These are phyloP conservation scores for Chlorella sp. DNA, from an alignment of 139 green algal species.

Conservation along the genomic window DNA sequence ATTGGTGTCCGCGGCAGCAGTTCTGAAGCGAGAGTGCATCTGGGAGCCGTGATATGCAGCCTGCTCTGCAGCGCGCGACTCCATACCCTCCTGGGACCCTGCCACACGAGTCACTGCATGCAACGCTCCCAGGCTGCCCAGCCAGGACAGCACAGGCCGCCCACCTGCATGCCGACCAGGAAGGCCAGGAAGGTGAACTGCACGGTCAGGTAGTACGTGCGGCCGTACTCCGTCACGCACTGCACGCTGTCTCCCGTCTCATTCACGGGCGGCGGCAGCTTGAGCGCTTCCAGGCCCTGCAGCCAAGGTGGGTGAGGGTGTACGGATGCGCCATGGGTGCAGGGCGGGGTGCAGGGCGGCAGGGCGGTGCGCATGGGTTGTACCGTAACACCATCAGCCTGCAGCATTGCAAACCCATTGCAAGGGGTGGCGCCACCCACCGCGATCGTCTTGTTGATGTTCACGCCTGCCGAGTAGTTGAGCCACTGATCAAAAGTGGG, in stretches of 20 bases:
- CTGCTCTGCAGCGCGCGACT: too few relatives aligned
- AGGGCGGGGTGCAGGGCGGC: too few relatives aligned
- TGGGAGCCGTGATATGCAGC: too few relatives aligned
- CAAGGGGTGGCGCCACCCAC: not conserved
- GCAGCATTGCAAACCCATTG: too few relatives aligned
- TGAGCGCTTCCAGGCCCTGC: constrained; percentile 33
- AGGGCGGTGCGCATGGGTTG: too few relatives aligned
- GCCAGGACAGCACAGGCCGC: not conserved
- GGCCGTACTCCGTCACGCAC: constrained; percentile 37
- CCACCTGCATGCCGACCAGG: constrained; percentile 40
- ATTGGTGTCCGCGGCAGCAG: too few relatives aligned
- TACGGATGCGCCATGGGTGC: too few relatives aligned
- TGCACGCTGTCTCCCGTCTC: constrained; percentile 12
- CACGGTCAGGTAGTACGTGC: constrained; percentile 39
- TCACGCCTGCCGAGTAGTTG: constrained; percentile 45
- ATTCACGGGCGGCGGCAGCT: constrained; percentile 38
- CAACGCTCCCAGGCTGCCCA: not conserved
- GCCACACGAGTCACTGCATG: not conserved
- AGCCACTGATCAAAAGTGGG: constrained; percentile 46
- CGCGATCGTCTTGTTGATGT: constrained; percentile 45
- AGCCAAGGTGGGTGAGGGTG: too few relatives aligned
- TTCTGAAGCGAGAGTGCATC: too few relatives aligned
- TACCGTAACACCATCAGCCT: not conserved
- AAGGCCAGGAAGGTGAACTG: constrained; percentile 44
- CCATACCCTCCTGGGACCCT: too few relatives aligned